Conservation (phyloP, 331 rosid species). For the Acacia concinna region DNA sequence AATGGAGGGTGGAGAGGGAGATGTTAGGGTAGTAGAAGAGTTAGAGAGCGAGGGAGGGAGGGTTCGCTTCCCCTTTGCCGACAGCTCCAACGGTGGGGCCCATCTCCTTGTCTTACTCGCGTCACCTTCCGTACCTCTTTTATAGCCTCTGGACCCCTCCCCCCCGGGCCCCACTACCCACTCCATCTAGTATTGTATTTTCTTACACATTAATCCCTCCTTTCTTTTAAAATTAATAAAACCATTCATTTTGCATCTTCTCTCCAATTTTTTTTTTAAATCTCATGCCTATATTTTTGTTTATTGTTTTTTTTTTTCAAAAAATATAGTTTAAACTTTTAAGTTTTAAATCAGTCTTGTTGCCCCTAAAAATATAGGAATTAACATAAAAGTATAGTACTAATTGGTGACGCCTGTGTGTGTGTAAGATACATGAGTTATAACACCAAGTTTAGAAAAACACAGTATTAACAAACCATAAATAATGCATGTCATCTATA, state of each 20-base stretch:
- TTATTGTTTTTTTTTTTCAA: no score
- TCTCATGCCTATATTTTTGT: no score
- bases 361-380: no score
- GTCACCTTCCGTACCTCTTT: slow-evolving; percentile 22
- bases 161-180: not conserved
- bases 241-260: no score
- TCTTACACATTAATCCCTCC: not conserved
- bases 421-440: no score
- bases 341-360: no score
- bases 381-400: no score
- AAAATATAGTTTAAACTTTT: no score
- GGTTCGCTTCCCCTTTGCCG: slow-evolving; percentile 56
- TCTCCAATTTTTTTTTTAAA: no score
- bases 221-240: no score
- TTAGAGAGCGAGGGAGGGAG: slow-evolving; percentile 17
- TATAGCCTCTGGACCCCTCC: not conserved
- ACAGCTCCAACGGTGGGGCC: slow-evolving; percentile 44
- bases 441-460: no score
- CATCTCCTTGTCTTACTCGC: slow-evolving; percentile 27
- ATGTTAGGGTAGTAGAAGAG: slow-evolving; percentile 15
- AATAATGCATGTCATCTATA: not conserved
- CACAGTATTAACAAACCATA: not conserved
- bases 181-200: not conserved
- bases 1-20: not conserved
- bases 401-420: no score